A percentile compares a stretch with the other conserved stretches of the same genome.
Conservation (phyloP, 345 rosid species). For the Mallotus nudiflorus region DNA sequence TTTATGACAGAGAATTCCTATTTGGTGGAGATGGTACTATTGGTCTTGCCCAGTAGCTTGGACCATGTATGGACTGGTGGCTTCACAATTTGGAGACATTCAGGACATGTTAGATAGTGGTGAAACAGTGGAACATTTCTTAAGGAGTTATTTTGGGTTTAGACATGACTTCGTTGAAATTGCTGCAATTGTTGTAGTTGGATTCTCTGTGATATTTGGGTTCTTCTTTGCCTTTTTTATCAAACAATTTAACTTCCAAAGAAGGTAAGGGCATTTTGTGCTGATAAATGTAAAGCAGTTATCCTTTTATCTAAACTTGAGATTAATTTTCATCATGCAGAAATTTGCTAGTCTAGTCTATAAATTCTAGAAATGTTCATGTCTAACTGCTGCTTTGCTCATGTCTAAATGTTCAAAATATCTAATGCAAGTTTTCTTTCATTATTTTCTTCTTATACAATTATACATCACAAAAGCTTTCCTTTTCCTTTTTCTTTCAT, state of each 20-base stretch:
- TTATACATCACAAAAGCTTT: too few relatives aligned
- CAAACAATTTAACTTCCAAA: constrained; percentile 76
- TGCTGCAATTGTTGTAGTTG: constrained; percentile 50
- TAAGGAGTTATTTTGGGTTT: constrained; percentile 55
- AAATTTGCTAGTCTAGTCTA: too few relatives aligned
- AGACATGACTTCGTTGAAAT: constrained; percentile 57
- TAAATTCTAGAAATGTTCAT: too few relatives aligned
- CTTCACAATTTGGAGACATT: constrained; percentile 58
- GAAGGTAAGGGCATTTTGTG: constrained; percentile 31
- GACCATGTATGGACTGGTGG: constrained; percentile 58
- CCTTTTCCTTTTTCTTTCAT: too few relatives aligned
- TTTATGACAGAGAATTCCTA: constrained; percentile 49
- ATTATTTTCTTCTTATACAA: too few relatives aligned
- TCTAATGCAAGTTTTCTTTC: too few relatives aligned
- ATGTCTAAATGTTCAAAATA: background rate
- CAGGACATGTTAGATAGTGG: constrained; percentile 39
- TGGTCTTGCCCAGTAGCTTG: constrained; percentile 59
- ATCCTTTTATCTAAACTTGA: background rate
- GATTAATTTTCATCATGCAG: too few relatives aligned
- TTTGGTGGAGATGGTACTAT: constrained; percentile 79
- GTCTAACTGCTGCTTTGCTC: too few relatives aligned
- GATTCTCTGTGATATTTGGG: constrained; percentile 52
- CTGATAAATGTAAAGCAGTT: background rate
- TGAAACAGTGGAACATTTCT: constrained; percentile 50
- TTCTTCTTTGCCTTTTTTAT: constrained; percentile 72